Evolutionary conservation across 208 protist species (phyloP).

Genomic region (Acanthamoeba triangularis): DNA sequence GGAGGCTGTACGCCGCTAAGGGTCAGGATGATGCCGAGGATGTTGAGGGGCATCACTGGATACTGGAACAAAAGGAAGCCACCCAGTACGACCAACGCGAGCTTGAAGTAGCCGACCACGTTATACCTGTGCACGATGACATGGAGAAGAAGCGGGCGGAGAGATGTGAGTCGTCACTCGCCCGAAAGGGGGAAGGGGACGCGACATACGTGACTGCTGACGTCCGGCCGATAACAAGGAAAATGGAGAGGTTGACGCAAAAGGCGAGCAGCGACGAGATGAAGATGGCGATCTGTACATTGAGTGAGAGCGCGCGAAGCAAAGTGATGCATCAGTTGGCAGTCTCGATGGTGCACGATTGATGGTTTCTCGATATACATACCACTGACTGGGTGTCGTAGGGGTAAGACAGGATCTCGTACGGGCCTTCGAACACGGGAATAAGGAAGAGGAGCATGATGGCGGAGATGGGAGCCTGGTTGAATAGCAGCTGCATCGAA

Average conservation of each 20-base stretch:
- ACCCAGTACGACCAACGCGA: constrained; percentile 89
- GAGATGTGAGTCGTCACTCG: background rate
- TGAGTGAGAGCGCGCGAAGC: background rate
- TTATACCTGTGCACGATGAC: constrained; percentile 72
- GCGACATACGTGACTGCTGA: constrained; percentile 92
- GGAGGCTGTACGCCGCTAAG: background rate
- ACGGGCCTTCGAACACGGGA: constrained; percentile 88
- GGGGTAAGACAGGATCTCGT: constrained; percentile 86
- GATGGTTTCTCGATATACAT: background rate
- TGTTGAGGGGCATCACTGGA: constrained; percentile 27
- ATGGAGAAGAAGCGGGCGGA: background rate
- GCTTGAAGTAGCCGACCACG: constrained; percentile 94
- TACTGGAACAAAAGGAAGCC: constrained; percentile 91
- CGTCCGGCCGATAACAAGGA: constrained; percentile 94
- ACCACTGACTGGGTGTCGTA: constrained; percentile 90
- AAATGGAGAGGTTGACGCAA: constrained; percentile 94
- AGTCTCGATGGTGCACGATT: too few relatives aligned
- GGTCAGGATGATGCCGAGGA: constrained; percentile 33
- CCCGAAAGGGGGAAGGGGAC: background rate
- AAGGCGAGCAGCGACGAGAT: constrained; percentile 91
- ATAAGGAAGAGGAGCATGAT: constrained; percentile 90
- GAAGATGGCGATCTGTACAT: constrained; percentile 59
- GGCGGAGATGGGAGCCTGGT: constrained; percentile 93
- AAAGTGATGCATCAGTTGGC: background rate
- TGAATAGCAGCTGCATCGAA: constrained; percentile 93